These are phyloP conservation scores for Exophiala alcalophila DNA, from an alignment of 2,329 filamentous ascomycete genomes.

Conservation along the genomic window DNA sequence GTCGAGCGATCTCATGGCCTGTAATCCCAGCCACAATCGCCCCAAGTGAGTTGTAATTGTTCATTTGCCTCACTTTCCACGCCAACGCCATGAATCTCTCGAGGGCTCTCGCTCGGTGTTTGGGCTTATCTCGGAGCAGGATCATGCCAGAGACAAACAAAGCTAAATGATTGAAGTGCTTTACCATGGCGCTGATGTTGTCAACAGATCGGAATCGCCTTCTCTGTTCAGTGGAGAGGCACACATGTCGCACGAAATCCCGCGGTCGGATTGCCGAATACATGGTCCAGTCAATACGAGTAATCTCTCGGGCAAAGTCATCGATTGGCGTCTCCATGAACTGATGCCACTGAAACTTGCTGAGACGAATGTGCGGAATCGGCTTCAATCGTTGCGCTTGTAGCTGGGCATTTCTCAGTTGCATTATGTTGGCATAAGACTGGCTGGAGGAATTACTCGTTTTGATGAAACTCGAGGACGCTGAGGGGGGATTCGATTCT, in stretches of 20 bases:
- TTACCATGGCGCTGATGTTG: conserved; percentile 92
- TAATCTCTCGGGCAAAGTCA: conserved; percentile 84
- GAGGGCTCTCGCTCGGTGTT: conserved; percentile 84
- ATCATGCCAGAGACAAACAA: conserved; percentile 81
- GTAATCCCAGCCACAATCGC: conserved; percentile 91
- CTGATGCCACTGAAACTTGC: conserved; percentile 82
- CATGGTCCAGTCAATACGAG: conserved; percentile 96
- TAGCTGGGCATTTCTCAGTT: conserved; percentile 75
- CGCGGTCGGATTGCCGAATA: conserved; percentile 91
- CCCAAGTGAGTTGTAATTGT: conserved; percentile 97
- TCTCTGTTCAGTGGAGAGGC: conserved; percentile 66
- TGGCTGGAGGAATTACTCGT: conserved; percentile 42
- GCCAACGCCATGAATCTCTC: conserved; percentile 96
- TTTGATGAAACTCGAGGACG: conserved; percentile 40
- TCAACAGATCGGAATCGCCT: conserved; percentile 53
- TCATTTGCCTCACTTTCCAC: conserved; percentile 76
- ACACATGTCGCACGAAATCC: conserved; percentile 89
- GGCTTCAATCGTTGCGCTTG: conserved; percentile 72
- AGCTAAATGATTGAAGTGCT: conserved; percentile 83
- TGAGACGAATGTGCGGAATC: conserved; percentile 65
- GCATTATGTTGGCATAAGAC: conserved; percentile 41
- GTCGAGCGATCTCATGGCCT: conserved; percentile 77
- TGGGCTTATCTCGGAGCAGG: conserved; percentile 88
- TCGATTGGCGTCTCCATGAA: conserved; percentile 86
- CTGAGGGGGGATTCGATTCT: conserved; percentile 41